Evolutionary conservation across 345 rosid genomes (phyloP), one percentile per base, ranked within the genome.

Genomic region (Firmiana major): DNA sequence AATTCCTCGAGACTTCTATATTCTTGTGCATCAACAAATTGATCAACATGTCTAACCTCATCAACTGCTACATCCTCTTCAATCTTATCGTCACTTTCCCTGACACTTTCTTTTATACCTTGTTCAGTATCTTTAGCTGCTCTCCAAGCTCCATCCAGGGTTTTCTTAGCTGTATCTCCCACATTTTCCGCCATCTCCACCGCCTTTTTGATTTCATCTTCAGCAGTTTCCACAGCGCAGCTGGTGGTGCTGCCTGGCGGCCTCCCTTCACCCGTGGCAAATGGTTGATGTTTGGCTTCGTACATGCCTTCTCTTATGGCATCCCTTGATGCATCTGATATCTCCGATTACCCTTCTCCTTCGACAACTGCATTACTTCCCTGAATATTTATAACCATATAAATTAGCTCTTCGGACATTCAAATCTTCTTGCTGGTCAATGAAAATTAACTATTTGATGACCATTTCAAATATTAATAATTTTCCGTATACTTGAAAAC

Each of bases 71-170:
- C 80, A 71, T 86, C 90, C 77, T 84, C 77, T 51, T 58, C 80
- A 71, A 80, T 79, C 36, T 77, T 77, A 3, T 76, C 67, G 9
- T 67, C n/a, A 49, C 63, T 83, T 0, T 73, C 79, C 0, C 16
- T 31, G 48, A 67, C 83, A 0, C 74, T 72, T 22, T 83, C 81
- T 67, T 78, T 85, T 6, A 86, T 66, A 77, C 79, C 82, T 66
- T 84, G 78, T 21, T 80, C 81, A 22, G 81, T 78, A 67, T 81
- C 91, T 49, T 63, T 83, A 0, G 85, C 85, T 0, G 84, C 84
- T 73, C 79, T 78, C 92, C 86, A 79, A 26, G 89, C 90, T 9
- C 84, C 87, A 28, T 86, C 92, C 87, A 85, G 49, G 10, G 85
- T 72, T 46, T 55, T 75, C 77, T 82, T 83, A 55, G 80, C 86